A percentile compares a stretch with the other conserved stretches of the same genome.
Conservation (phyloP, 768 basidiomycete species). For the Trametes meyenii region DNA sequence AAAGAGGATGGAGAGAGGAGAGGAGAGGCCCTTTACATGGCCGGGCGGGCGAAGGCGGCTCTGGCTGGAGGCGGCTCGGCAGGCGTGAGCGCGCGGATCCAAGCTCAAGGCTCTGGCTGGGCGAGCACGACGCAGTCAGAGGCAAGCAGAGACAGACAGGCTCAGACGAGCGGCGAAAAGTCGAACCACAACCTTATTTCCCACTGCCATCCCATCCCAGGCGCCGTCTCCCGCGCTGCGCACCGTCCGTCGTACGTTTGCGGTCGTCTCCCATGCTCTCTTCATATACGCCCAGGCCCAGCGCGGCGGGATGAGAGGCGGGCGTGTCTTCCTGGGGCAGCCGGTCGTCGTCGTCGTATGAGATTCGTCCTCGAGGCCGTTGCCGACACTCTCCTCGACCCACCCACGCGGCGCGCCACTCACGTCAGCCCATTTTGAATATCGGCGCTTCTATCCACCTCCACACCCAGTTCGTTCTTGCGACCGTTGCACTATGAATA, state of each 20-base stretch:
- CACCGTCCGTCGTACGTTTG: slow-evolving; percentile 7
- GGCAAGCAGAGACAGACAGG: no score
- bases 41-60: neutral
- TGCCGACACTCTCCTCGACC: neutral
- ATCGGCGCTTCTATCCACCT: neutral
- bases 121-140: neutral
- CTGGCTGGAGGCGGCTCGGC: neutral
- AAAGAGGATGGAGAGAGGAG: neutral
- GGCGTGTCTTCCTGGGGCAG: neutral
- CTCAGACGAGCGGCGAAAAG: slow-evolving; percentile 3
- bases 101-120: neutral
- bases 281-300: neutral
- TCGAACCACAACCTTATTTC: slow-evolving; percentile 21
- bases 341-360: neutral
- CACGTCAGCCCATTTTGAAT: slow-evolving; percentile 1
- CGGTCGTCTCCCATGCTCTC: neutral
- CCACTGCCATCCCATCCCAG: neutral
- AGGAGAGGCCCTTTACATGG: neutral
- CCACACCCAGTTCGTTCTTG: neutral
- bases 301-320: neutral
- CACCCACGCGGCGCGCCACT: neutral
- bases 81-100: neutral
- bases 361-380: neutral
- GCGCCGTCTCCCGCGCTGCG: neutral
- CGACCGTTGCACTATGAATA: neutral